These are phyloP conservation scores for Pinus albicaulis DNA, from an alignment of 75 land plant genomes.

Conservation along the genomic window DNA sequence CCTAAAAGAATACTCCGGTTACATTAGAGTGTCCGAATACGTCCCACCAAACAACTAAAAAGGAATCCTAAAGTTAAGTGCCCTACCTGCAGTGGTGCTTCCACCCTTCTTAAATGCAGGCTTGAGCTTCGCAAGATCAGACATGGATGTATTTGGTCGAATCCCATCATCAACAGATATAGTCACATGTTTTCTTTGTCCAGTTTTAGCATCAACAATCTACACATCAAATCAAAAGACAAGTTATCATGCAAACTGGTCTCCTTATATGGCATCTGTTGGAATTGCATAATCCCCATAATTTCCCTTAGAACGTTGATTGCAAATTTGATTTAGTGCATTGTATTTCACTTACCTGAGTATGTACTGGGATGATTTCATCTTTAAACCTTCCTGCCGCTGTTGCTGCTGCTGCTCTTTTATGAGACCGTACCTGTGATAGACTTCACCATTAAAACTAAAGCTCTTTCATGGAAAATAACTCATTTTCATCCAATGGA, in stretches of 20 bases:
- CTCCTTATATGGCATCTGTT: neutral
- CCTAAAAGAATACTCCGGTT: neutral
- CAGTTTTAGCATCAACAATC: slow-evolving; percentile 25
- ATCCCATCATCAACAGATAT: slow-evolving; percentile 26
- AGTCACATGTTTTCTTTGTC: slow-evolving; percentile 5
- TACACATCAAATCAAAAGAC: slow-evolving; percentile 4
- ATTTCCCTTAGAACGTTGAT: neutral
- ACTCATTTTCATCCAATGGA: neutral
- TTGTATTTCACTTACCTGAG: slow-evolving; percentile 12
- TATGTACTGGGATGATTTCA: slow-evolving; percentile 24
- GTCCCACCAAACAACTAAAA: neutral
- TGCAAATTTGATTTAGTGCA: neutral
- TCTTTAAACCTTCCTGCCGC: slow-evolving; percentile 22
- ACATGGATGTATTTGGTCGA: slow-evolving; percentile 18
- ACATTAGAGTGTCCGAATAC: neutral
- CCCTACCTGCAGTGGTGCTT: slow-evolving; percentile 20
- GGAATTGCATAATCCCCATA: neutral
- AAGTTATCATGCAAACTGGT: neutral
- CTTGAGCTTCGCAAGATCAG: slow-evolving; percentile 18
- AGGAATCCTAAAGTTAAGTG: neutral
- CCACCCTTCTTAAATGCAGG: slow-evolving; percentile 24
- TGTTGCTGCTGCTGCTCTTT: slow-evolving; percentile 21
- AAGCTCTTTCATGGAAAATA: neutral
- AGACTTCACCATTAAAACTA: neutral
- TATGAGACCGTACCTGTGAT: slow-evolving; percentile 19